Base-by-base conservation (phyloP, 2,329 filamentous ascomycete genomes). In the Ophiostoma populinum region DNA sequence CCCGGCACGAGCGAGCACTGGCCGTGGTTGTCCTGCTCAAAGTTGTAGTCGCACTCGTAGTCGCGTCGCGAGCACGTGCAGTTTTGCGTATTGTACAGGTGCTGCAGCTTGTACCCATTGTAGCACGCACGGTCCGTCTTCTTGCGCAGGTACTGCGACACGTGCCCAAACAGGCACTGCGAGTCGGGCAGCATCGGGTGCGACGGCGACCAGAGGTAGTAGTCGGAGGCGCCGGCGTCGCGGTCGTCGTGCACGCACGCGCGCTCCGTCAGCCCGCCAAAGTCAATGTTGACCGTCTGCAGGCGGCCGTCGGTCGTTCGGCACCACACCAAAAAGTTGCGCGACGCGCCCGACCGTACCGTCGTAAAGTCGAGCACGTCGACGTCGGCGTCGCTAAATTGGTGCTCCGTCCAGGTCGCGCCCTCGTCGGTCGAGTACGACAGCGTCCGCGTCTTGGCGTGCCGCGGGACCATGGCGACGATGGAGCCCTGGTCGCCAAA, bases 21-120 rank as follows among this genome's bases (percentile, higher is more conserved):
- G 32, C 79, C 78, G 49, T 86, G 80, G 19, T 60, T 66, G 53
- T 80, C 71, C 31, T 80, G 71, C 52, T 95, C 76, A 55, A 72
- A 98, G 56, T 98, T 98, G 65, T 83, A 98, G 52, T 92, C 87
- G 57, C 90, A 98, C 65, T 98, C 90, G 52, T 77, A 98, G 56
- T 98, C 90, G 39, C 72, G 67, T 35, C 83, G 67, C 7, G 73
- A 80, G 58, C 90, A 98, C 40, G 70, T 65, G 62, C 90, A 98
- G 53, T 92, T 83, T 43, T 67, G 58, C 44, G 81, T 75, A 44
- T 68, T 67, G 55, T 86, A 77, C 18, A 87, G 62, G 43, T 75
- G 71, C 43, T 74, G 63, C 43, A 92, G 69, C 42, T 67, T 69
- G 51, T 70, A 67, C 34, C 78, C 75, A 48, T 93, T 94, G 63